Evolutionary conservation across 1,139 yeast genomes (phyloP).

Genomic region (Suhomyces kunorum): DNA sequence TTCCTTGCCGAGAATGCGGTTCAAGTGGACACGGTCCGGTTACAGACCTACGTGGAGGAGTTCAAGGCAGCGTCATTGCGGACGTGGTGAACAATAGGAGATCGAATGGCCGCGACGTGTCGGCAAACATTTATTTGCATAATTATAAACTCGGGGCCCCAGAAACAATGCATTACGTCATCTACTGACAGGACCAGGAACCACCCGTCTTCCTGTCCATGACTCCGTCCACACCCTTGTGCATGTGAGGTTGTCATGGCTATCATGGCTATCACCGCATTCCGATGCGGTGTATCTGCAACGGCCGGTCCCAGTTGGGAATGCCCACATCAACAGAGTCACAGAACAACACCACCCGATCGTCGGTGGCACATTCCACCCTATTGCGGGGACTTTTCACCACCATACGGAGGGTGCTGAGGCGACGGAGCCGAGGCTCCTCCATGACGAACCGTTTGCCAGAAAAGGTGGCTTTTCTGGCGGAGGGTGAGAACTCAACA

Average conservation of each 20-base stretch:
- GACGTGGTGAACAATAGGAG: not conserved
- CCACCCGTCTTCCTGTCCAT: no score
- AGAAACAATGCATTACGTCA: not conserved
- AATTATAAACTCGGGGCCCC: conserved; percentile 1
- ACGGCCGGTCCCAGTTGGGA: conserved; percentile 24
- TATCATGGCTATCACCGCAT: no score
- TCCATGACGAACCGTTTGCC: conserved; percentile 15
- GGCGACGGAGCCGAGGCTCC: conserved; percentile 17
- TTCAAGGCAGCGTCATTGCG: not conserved
- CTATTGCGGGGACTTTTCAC: conserved; percentile 16
- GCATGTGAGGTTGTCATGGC: no score
- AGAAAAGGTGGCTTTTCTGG: conserved; percentile 14
- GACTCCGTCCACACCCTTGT: no score
- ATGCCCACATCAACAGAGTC: conserved; percentile 20
- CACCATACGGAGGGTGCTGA: conserved; percentile 15
- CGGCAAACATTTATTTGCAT: not conserved
- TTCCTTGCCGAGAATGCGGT: conserved; percentile 7
- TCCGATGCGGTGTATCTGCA: conserved; percentile 16
- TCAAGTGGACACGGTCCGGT: not conserved
- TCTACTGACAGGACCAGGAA: no score
- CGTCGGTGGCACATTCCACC: conserved; percentile 28
- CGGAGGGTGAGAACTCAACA: conserved; percentile 14
- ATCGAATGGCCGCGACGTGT: not conserved
- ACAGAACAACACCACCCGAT: conserved; percentile 25
- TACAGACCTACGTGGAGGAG: conserved; percentile 3